Percentiles rank a stretch among this genome's conserved stretches.
phyloP scores from a whole-genome alignment of 345 rosid genomes.

The Turnera subulata region DNA sequence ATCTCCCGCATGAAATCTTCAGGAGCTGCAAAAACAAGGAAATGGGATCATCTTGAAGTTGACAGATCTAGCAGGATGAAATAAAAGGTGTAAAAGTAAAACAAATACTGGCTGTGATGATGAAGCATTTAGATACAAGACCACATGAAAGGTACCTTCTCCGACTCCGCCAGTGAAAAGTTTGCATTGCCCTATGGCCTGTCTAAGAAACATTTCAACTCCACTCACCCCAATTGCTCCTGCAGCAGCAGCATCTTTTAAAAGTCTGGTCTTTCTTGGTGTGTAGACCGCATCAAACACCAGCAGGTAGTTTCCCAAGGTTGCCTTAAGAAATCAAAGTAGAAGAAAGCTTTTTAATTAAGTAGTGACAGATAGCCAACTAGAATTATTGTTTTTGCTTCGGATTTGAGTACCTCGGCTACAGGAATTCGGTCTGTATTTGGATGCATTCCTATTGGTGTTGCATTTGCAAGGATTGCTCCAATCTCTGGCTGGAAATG shows the following conservation, averaged over 20 bases:
- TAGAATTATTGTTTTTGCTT: background rate
- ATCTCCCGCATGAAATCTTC: constrained; percentile 44
- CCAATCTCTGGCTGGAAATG: constrained; percentile 47
- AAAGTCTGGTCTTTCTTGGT: constrained; percentile 51
- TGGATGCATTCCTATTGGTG: constrained; percentile 64
- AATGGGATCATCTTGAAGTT: background rate
- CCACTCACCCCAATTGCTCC: constrained; percentile 56
- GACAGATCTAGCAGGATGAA: no score
- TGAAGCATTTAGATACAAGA: background rate
- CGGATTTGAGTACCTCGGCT: constrained; percentile 35
- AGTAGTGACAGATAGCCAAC: background rate
- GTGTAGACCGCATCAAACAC: constrained; percentile 60
- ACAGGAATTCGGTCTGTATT: constrained; percentile 44
- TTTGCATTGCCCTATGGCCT: constrained; percentile 52
- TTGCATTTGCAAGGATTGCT: constrained; percentile 61
- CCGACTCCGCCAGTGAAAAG: constrained; percentile 53
- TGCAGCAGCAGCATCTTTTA: constrained; percentile 51
- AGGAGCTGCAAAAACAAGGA: constrained; percentile 41
- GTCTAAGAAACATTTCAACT: constrained; percentile 65
- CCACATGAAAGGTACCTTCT: background rate
- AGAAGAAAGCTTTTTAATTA: background rate
- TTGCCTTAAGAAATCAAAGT: constrained; percentile 23
- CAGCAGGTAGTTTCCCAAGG: constrained; percentile 35
- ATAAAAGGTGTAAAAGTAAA: background rate
- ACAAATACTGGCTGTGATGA: background rate